These are phyloP conservation scores for Chrysosporium keratinophilum DNA, from an alignment of 2,329 filamentous ascomycete genomes.

Conservation along the genomic window DNA sequence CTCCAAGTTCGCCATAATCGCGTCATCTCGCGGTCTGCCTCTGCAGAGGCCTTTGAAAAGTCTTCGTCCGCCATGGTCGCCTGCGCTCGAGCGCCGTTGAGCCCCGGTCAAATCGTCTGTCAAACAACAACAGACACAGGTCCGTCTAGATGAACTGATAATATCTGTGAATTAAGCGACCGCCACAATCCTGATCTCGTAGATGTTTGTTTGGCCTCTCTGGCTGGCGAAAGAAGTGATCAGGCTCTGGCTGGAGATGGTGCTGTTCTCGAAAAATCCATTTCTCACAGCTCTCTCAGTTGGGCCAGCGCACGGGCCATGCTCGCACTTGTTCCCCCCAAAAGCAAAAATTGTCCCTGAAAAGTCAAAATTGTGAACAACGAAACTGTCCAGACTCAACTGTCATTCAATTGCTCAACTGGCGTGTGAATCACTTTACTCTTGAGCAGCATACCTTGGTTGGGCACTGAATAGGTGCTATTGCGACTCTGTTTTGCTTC, in stretches of 20 bases:
- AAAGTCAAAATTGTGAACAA: constrained; percentile 10
- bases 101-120: not conserved
- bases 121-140: constrained; percentile 12
- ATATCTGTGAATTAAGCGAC: not conserved
- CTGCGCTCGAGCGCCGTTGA: not conserved
- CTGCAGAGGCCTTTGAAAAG: constrained; percentile 26
- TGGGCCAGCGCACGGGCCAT: constrained; percentile 23
- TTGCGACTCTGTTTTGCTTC: not conserved
- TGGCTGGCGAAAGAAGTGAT: not conserved
- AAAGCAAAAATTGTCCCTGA: constrained; percentile 10
- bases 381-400: constrained; percentile 2
- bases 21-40: constrained; percentile 38
- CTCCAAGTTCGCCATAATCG: constrained; percentile 89
- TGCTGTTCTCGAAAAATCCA: constrained; percentile 25
- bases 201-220: not conserved
- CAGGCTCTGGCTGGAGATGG: not conserved
- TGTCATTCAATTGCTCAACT: not conserved
- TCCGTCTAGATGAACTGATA: not conserved
- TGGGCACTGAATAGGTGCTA: not conserved
- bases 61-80: constrained; percentile 32
- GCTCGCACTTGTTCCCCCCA: not conserved
- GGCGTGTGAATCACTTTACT: not conserved
- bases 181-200: not conserved
- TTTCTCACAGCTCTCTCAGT: not conserved
- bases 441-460: not conserved